Evolutionary conservation across 208 protist species (phyloP), one percentile per base, ranked within the genome.

Genomic region (Leishmania tarentolae): DNA sequence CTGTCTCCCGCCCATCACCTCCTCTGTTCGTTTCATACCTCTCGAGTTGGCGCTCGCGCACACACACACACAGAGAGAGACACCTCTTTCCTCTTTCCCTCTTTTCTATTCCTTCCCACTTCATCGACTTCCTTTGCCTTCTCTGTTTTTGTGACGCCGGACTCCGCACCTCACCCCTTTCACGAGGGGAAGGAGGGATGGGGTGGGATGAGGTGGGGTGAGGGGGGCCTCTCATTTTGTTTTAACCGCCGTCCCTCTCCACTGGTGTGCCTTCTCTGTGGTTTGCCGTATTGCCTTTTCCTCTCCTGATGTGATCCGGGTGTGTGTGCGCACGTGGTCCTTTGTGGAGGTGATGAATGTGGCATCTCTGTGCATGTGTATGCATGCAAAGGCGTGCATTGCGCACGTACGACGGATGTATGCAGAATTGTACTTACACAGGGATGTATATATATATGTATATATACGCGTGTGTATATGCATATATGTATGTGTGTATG

Each of bases 371-470:
- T 24, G 13, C 37, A 37, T 72, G 19, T 73, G 3, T 73, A 17
- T 72, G 37, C 9, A 15, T 72, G n/a, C n/a, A n/a, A n/a, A n/a
- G n/a, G n/a, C n/a, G n/a, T n/a, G n/a, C n/a, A n/a, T n/a, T n/a
- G n/a, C n/a, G n/a, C n/a, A n/a, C n/a, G n/a, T n/a, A n/a, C n/a
- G n/a, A n/a, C n/a, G n/a, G n/a, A 17, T 72, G 47, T 72, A 40
- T 72, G 68, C 46, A 37, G 19, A 37, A 15, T n/a, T 72, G 3
- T 19, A 4, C 15, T 5, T 44, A 42, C 47, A 6, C 44, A 4
- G 35, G 24, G 42, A 24, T 65, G 6, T 76, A 13, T 80, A 31
- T 61, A n/a, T 72, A n/a, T 76, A 31, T 68, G 37, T 78, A 6
- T 78, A 3, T 68, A 19, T 19, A 21, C 46, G 40, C 46, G 40